A percentile compares a stretch with the other conserved stretches of the same genome.
phyloP scores from a whole-genome alignment of 257 asterid species.

The Solanum ossicruentum region DNA sequence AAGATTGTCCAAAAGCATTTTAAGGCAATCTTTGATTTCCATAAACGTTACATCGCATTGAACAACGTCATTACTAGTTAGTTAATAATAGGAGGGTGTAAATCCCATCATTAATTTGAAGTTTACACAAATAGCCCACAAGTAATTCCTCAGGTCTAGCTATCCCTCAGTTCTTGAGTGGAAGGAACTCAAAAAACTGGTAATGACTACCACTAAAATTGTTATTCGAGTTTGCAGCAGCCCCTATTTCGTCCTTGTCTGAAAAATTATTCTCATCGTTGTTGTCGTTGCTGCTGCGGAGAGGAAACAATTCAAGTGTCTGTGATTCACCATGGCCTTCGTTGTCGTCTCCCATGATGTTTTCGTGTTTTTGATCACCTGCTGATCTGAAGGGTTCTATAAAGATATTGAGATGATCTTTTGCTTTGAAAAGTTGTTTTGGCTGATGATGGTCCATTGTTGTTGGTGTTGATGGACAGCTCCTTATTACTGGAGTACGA shows the following conservation, averaged over 20 bases:
- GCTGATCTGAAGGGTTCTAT: conserved; percentile 9
- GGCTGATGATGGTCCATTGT: neutral
- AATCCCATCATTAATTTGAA: neutral
- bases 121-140: neutral
- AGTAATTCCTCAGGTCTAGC: neutral
- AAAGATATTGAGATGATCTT: conserved; percentile 20
- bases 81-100: neutral
- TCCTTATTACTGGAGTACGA: neutral
- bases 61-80: neutral
- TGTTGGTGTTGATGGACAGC: conserved; percentile 1
- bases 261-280: neutral
- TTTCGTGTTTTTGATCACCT: neutral
- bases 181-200: conserved; percentile 80
- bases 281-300: conserved; percentile 10
- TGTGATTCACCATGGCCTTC: conserved; percentile 18
- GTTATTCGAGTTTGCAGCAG: neutral
- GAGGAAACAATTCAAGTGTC: conserved; percentile 79
- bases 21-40: neutral
- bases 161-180: conserved; percentile 45
- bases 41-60: neutral
- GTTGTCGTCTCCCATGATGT: neutral
- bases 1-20: conserved; percentile 18
- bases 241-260: conserved; percentile 5
- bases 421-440: conserved; percentile 4
- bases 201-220: conserved; percentile 11